These are phyloP conservation scores for Fusarium sp. DNA, from an alignment of 2,329 filamentous ascomycete genomes.

Conservation along the genomic window DNA sequence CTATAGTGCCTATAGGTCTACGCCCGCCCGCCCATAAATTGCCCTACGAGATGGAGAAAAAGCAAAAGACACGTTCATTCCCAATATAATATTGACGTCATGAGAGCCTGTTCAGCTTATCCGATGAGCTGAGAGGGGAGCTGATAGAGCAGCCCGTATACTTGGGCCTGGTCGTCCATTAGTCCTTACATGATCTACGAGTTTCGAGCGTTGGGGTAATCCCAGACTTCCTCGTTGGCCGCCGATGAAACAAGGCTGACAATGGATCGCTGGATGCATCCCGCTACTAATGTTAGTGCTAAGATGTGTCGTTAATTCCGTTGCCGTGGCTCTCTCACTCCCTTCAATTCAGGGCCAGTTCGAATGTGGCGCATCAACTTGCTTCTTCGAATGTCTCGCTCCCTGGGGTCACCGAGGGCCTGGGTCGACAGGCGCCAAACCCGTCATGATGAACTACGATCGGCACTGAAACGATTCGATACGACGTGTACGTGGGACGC, in stretches of 20 bases:
- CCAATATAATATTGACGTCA: not conserved
- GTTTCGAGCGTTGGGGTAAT: not conserved
- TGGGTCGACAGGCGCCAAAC: constrained; percentile 14
- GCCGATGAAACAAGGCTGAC: not conserved
- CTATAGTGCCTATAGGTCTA: constrained; percentile 1
- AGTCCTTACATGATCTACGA: not conserved
- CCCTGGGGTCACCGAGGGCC: constrained; percentile 31
- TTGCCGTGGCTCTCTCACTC: constrained; percentile 5
- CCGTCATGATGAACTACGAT: constrained; percentile 10
- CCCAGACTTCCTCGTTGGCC: not conserved
- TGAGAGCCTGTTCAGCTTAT: not conserved
- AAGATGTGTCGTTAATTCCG: not conserved
- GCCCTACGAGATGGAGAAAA: constrained; percentile 12
- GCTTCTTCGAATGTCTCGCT: constrained; percentile 20
- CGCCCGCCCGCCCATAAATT: constrained; percentile 3
- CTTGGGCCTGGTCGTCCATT: not conserved
- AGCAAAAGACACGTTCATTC: constrained; percentile 7
- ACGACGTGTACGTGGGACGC: not conserved
- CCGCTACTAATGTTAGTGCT: not conserved
- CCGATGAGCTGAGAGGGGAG: not conserved
- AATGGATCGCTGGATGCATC: constrained; percentile 1
- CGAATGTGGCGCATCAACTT: constrained; percentile 17
- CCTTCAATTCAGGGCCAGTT: constrained; percentile 12
- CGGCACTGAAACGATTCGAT: not conserved
- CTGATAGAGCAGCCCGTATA: not conserved